Evolutionary conservation across 371 early-diverging fungal species (phyloP).

Genomic region (Apophysomyces elegans): DNA sequence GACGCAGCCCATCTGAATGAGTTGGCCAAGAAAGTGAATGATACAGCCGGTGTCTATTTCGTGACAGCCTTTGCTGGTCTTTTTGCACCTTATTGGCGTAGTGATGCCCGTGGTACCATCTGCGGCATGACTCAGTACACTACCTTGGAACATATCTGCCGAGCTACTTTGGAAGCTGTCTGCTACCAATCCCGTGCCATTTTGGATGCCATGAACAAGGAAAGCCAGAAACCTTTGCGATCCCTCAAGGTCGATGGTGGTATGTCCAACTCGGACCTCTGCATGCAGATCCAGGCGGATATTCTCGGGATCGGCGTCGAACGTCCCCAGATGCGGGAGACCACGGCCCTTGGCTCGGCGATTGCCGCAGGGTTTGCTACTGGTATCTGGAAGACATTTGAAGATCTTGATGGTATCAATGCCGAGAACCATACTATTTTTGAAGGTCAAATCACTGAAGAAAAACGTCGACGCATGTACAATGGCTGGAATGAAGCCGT

Average conservation of each 20-base stretch:
- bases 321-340: slow-evolving; percentile 93
- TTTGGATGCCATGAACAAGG: slow-evolving; percentile 90
- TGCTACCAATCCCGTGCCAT: slow-evolving; percentile 92
- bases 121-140: slow-evolving; percentile 91
- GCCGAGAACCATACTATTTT: slow-evolving; percentile 47
- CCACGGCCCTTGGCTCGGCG: slow-evolving; percentile 95
- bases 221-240: slow-evolving; percentile 62
- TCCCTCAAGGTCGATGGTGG: slow-evolving; percentile 94
- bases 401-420: slow-evolving; percentile 40
- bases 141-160: slow-evolving; percentile 79
- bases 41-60: slow-evolving; percentile 94
- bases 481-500: slow-evolving; percentile 89
- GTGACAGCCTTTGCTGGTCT: slow-evolving; percentile 95
- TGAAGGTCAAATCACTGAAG: slow-evolving; percentile 42
- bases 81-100: slow-evolving; percentile 96
- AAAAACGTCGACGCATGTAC: slow-evolving; percentile 68
- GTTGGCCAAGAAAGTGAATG: slow-evolving; percentile 57
- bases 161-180: slow-evolving; percentile 92
- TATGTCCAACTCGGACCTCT: slow-evolving; percentile 84
- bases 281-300: slow-evolving; percentile 95
- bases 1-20: slow-evolving; percentile 70
- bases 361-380: slow-evolving; percentile 90
- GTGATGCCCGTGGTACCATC: slow-evolving; percentile 90
- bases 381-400: slow-evolving; percentile 70
- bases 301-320: slow-evolving; percentile 82